Percentiles rank a stretch among this genome's conserved stretches.
phyloP scores from a whole-genome alignment of 257 asterid genomes.

The Solanum acaule region DNA sequence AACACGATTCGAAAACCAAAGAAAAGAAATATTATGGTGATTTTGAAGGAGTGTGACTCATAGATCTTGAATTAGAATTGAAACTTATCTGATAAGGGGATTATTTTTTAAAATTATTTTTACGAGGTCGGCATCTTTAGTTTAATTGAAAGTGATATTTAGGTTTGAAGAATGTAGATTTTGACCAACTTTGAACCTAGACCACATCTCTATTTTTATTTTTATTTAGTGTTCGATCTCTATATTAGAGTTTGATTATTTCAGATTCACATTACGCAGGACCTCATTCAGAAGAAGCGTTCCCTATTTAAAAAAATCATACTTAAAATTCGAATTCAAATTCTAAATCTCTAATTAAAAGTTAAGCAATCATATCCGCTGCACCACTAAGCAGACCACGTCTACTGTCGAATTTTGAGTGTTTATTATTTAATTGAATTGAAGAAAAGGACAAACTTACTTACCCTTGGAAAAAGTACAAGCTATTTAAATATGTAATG shows the following conservation, averaged over 20 bases:
- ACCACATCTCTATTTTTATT: neutral
- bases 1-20: rapidly evolving
- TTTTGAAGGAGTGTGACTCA: neutral
- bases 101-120: no score
- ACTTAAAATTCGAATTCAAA: no score
- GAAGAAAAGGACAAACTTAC: neutral
- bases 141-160: constrained; percentile 22
- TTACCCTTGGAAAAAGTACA: neutral
- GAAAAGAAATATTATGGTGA: no score
- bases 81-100: constrained; percentile 20
- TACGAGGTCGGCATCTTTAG: constrained; percentile 22
- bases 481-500: neutral
- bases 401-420: neutral
- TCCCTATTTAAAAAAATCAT: no score
- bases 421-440: no score
- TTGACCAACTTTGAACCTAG: neutral
- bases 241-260: no score
- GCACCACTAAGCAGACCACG: neutral
- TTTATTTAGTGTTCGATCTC: no score
- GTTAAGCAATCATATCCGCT: no score
- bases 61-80: neutral
- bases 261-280: rapidly evolving
- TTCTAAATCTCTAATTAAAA: no score
- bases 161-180: neutral
- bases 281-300: rapidly evolving